phyloP scores from a whole-genome alignment of 1,284 basidiomycete genomes.

The Mycosarcoma maydis region DNA sequence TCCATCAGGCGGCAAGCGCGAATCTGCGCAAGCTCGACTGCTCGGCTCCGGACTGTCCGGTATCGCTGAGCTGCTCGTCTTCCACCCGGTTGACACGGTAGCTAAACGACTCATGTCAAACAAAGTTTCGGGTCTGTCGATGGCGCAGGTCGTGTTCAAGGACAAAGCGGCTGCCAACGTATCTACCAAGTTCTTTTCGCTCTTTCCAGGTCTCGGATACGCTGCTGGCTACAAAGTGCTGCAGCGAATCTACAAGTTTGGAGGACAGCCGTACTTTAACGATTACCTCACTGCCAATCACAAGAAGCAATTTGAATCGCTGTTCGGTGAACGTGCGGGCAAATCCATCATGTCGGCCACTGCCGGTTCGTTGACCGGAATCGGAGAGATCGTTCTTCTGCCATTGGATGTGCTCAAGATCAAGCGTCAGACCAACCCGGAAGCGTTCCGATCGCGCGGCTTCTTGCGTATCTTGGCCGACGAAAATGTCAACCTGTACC shows the following conservation, averaged over 20 bases:
- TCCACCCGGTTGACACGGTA: constrained; percentile 79
- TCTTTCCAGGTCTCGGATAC: constrained; percentile 97
- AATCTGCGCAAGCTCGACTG: constrained; percentile 88
- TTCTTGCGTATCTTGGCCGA: constrained; percentile 88
- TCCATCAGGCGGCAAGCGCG: constrained; percentile 67
- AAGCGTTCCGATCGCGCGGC: constrained; percentile 72
- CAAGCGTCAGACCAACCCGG: constrained; percentile 74
- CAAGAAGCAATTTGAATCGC: constrained; percentile 79
- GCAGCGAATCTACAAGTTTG: constrained; percentile 77
- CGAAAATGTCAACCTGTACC: constrained; percentile 88
- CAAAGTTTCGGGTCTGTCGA: constrained; percentile 68
- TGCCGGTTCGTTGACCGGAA: constrained; percentile 75
- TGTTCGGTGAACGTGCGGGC: constrained; percentile 94
- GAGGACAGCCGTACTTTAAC: constrained; percentile 97
- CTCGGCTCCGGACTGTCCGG: constrained; percentile 84
- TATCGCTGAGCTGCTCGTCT: constrained; percentile 84
- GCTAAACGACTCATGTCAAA: constrained; percentile 98
- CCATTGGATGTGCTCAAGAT: constrained; percentile 97
- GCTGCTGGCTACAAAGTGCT: constrained; percentile 84
- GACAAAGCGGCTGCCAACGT: constrained; percentile 77
- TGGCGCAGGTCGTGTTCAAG: constrained; percentile 84
- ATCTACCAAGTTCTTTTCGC: constrained; percentile 80
- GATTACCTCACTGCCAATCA: constrained; percentile 84
- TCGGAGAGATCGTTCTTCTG: constrained; percentile 94
- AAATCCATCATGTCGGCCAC: constrained; percentile 95